A percentile compares a stretch with the other conserved stretches of the same genome.
phyloP scores from a whole-genome alignment of 495 filamentous ascomycete species.

The Aspergillus bridgeri region DNA sequence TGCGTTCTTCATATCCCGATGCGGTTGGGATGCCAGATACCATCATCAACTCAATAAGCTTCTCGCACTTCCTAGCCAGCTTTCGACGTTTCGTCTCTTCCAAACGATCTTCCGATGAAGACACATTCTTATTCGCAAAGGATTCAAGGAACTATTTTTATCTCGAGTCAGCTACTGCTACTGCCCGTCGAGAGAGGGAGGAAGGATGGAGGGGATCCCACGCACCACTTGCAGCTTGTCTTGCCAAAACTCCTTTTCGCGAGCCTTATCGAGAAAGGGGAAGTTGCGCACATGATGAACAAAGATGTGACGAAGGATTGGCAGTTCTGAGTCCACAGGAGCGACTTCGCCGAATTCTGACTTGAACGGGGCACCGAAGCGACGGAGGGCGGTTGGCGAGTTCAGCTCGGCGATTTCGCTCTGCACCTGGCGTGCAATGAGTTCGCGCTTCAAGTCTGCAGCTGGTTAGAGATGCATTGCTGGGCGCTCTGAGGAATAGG shows the following conservation, averaged over 20 bases:
- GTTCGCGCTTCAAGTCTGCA: conserved; percentile 93
- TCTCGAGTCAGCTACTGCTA: background rate
- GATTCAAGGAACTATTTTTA: conserved; percentile 80
- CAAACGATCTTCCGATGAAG: conserved; percentile 89
- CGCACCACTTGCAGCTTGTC: conserved; percentile 92
- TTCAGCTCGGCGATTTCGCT: conserved; percentile 88
- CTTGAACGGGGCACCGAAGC: conserved; percentile 93
- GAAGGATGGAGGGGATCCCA: conserved; percentile 16
- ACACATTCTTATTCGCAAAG: conserved; percentile 97
- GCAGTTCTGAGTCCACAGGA: conserved; percentile 90
- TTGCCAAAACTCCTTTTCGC: conserved; percentile 99
- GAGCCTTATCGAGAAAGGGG: conserved; percentile 91
- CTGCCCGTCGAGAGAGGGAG: too few species aligned
- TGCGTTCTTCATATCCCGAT: conserved; percentile 94
- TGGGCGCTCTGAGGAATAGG: background rate
- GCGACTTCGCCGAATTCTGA: conserved; percentile 90
- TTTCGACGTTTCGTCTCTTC: conserved; percentile 96
- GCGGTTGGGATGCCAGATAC: conserved; percentile 94
- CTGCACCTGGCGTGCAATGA: conserved; percentile 83
- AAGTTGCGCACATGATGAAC: conserved; percentile 98
- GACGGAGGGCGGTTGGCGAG: conserved; percentile 87
- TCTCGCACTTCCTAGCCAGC: conserved; percentile 86
- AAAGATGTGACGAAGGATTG: conserved; percentile 93
- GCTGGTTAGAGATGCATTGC: conserved; percentile 22
- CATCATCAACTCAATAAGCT: conserved; percentile 98